These are phyloP conservation scores for Bromus sterilis DNA, from an alignment of 176 grass and related monocot genomes.

Conservation along the genomic window DNA sequence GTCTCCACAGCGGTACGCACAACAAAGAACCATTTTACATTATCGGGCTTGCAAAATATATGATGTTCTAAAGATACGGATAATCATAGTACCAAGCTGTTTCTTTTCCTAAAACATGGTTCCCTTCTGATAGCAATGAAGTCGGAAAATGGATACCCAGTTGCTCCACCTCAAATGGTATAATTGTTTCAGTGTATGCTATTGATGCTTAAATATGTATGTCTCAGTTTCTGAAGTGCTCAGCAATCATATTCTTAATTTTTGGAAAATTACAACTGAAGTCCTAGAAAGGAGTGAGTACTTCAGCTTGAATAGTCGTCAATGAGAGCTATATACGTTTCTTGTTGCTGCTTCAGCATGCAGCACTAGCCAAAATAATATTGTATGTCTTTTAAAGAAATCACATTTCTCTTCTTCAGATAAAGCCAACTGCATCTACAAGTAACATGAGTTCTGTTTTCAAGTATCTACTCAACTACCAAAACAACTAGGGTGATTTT, in stretches of 20 bases:
- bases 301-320: background rate
- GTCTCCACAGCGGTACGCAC: constrained; percentile 86
- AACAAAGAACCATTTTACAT: background rate
- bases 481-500: background rate
- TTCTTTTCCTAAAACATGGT: background rate
- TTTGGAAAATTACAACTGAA: background rate
- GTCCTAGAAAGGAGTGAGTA: background rate
- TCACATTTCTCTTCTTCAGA: background rate
- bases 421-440: background rate
- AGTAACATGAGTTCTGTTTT: background rate
- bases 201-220: background rate
- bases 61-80: background rate
- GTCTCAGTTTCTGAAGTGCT: constrained; percentile 4
- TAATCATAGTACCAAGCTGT: background rate
- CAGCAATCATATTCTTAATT: background rate
- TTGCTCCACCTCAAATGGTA: background rate
- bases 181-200: background rate
- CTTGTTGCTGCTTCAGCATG: background rate
- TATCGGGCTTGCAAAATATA: background rate
- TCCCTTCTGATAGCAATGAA: background rate
- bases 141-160: background rate
- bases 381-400: background rate
- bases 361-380: background rate
- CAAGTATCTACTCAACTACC: background rate
- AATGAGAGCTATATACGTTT: background rate